Percentiles rank a stretch among this genome's conserved stretches.
These are phyloP conservation scores for Neonectria neomacrospora DNA, from an alignment of 2,329 filamentous ascomycete genomes.

Conservation along the genomic window DNA sequence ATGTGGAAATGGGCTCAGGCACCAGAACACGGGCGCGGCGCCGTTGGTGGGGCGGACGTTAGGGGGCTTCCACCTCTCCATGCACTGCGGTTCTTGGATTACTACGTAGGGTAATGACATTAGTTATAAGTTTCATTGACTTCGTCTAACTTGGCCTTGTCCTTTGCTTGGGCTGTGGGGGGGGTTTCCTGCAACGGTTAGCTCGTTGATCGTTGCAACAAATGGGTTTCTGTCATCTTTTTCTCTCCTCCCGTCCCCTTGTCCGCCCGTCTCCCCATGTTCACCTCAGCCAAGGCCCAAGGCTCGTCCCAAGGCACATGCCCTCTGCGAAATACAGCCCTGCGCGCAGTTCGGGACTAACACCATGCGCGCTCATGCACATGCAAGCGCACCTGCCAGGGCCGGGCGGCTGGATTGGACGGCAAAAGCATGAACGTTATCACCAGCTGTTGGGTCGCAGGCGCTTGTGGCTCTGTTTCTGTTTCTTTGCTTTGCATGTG, in stretches of 20 bases:
- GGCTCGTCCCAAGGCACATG: constrained; percentile 1
- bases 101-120: constrained; percentile 14
- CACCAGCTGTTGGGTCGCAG: constrained; percentile 9
- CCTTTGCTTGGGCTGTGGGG: background rate
- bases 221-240: constrained; percentile 21
- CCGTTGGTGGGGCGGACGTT: constrained; percentile 11
- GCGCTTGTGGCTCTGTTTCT: background rate
- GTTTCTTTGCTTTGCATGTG: constrained; percentile 5
- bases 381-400: constrained; percentile 18
- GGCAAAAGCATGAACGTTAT: background rate
- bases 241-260: background rate
- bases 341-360: constrained; percentile 9
- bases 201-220: background rate
- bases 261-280: background rate
- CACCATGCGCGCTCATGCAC: constrained; percentile 14
- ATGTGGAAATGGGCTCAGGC: constrained; percentile 18
- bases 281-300: background rate
- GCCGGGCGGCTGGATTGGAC: constrained; percentile 4
- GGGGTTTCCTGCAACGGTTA: background rate
- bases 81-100: constrained; percentile 9
- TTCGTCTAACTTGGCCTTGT: background rate
- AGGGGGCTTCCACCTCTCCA: background rate
- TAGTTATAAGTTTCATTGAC: constrained; percentile 1
- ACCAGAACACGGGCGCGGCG: constrained; percentile 9
- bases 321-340: background rate